Evolutionary conservation across 441 rosid species (phyloP), one percentile per base, ranked within the genome.

Genomic region (Mallotus repandus): DNA sequence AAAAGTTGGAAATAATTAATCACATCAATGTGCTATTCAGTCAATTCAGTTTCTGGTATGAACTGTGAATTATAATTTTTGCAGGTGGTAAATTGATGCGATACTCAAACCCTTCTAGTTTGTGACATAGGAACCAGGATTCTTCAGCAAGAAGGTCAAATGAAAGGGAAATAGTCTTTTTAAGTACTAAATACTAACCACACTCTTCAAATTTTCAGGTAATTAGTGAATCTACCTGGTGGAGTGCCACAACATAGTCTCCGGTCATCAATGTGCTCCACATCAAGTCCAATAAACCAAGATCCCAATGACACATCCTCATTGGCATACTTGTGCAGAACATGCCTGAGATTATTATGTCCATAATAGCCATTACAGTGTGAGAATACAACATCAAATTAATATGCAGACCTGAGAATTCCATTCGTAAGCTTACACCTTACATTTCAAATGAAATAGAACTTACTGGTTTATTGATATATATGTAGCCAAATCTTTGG

Each of bases 221-320:
- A 43, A 66, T 55, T 25, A 13, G 1, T n/a, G 69, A 49, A 50
- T 82, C 82, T 86, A 96, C 97, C 97, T 29, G 97, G 97, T 77
- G 94, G 98, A 19, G 97, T 96, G 82, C 98, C 98, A 49, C 99
- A 96, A 46, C 98, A 96, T 46, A 96, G 81, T 81, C 99, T 88
- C 72, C 98, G 84, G 73, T 96, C 98, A 71, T 93, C 99, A 14
- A 93, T 86, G 76, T 93, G 98, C 69, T 96, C 88, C 57, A 82
- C 94, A 65, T 96, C 98, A 22, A 96, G 89, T 25, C 99, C 97
- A 8, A 96, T 90, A 85, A 96, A 93, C 99, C 99, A 96, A 49
- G 98, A 85, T 65, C 99, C 99, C 80, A 93, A 60, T 0, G 99
- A 91, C 77, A 96, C 98, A 81, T 96, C 99, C 85, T 96, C 99